Evolutionary conservation across 148 eudicot genomes (phyloP), one percentile per base, ranked within the genome.

Genomic region (Fagopyrum tataricum): DNA sequence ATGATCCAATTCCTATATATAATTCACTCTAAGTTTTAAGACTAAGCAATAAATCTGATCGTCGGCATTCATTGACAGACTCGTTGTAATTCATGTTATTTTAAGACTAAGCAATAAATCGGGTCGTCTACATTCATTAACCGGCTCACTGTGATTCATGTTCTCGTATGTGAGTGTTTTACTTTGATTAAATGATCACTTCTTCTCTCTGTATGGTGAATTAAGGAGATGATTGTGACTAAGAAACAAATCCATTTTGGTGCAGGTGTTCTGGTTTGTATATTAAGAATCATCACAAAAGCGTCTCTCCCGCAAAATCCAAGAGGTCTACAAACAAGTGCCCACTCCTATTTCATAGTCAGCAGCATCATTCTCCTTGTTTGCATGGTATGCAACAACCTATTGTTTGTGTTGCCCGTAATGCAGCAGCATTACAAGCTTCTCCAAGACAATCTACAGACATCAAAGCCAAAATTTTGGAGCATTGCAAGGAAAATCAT

Each of bases 231-330:
- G n/a, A n/a, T n/a, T n/a, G n/a, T n/a, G n/a, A n/a, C n/a, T n/a
- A n/a, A n/a, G 15, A 5, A 44, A 24, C 15, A 51, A 72, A 14
- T 55, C 42, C 39, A 5, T 71, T 4, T 67, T 1, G 46, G 71
- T 47, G 77, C 87, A 93, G 98, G 93, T 64, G 89, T 93, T 73
- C 74, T 90, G 39, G 86, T 93, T 7, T 85, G 85, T 9, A 78
- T 84, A 37, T 78, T 90, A 72, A 87, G 98, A 83, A 84, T 90
- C 68, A 81, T 87, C 79, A 93, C 93, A 59, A 93, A 93, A 78
- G 96, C 90, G 59, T 83, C 89, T 21, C 87, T 93, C 26, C 96
- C 96, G 31, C 86, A 81, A 41, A 83, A 87, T 42, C 69, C 89
- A 43, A 80, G 78, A 70, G 96, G 98, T 4, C 88, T 88, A 6